Evolutionary conservation across 495 filamentous ascomycete genomes (phyloP), one percentile per base, ranked within the genome.

Genomic region (Aspergillus heteromorphus): DNA sequence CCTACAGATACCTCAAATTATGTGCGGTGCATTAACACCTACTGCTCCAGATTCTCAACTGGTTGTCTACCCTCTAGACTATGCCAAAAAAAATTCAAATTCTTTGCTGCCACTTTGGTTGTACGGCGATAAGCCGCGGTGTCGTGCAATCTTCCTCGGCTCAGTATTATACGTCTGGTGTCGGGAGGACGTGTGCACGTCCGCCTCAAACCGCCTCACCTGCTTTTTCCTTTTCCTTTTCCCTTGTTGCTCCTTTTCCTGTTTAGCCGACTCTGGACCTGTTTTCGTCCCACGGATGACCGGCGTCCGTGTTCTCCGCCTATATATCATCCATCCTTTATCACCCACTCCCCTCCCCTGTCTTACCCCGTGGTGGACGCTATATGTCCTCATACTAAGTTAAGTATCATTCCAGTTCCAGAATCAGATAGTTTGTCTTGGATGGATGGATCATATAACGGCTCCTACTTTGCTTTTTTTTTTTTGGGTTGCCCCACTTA

Each of bases 31-130:
- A 45, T 57, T 57, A 18, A 58, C 50, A 8, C 16, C 23, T 29
- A 29, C 41, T 13, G 43, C 29, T 18, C 25, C 36, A 75, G 72
- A 51, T 69, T 40, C 64, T 78, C 53, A 77, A 78, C 55, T 78
- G 75, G 75, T 57, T 77, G 11, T 64, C 72, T 4, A 64, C 58
- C 38, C 59, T 73, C 40, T 64, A 17, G 29, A 66, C 21, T 38
- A 16, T 47, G n/a, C 31, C 47, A 31, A 17, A 48, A 34, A n/a
- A n/a, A n/a, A n/a, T n/a, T n/a, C n/a, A n/a, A n/a, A 4, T 20
- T 21, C 25, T 25, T 10, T 30, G 29, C 29, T 8, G n/a, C 34
- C 11, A n/a, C 34, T 38, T n/a, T n/a, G 31, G n/a, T 13, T 4
- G 11, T 38, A 5, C 34, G 13, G 34, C 11, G 1, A 38, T 13